Conservation (phyloP, 2,329 filamentous ascomycete genomes). For the Alternaria conjuncta region DNA sequence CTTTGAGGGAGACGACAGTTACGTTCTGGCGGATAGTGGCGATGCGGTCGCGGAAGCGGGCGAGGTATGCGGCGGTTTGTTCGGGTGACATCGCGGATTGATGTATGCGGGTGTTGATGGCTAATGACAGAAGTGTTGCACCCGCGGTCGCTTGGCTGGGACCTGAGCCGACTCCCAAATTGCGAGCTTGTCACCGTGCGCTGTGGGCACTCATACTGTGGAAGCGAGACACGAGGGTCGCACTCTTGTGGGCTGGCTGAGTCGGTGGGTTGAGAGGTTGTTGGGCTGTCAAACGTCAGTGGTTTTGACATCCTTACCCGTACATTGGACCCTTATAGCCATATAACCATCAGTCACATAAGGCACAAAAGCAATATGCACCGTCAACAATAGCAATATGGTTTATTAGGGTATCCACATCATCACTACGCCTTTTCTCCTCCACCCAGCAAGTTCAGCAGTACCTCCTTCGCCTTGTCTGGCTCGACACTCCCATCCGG, state of each 20-base stretch:
- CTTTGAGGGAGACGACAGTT: background rate
- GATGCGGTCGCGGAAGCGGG: slow-evolving; percentile 1
- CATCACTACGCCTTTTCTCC: background rate
- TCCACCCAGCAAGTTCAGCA: slow-evolving; percentile 56
- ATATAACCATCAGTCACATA: background rate
- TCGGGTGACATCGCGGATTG: slow-evolving; percentile 4
- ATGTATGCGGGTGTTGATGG: too few species aligned
- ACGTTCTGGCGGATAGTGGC: background rate
- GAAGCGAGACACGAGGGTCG: background rate
- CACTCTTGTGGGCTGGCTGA: background rate
- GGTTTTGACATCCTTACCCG: background rate
- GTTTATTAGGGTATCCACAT: slow-evolving; percentile 7
- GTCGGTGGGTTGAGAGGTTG: background rate
- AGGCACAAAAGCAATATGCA: background rate
- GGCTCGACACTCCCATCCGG: slow-evolving; percentile 68
- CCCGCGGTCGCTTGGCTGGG: too few species aligned
- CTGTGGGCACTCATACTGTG: background rate
- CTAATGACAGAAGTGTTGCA: too few species aligned
- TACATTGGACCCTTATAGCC: background rate
- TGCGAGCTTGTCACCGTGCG: background rate
- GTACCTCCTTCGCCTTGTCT: slow-evolving; percentile 60
- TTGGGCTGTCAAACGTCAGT: background rate
- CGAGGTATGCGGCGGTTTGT: background rate
- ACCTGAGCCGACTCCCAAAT: background rate
- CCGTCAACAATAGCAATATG: background rate